Conservation (phyloP, 805 yeast species). For the Candida silvicultrix region DNA sequence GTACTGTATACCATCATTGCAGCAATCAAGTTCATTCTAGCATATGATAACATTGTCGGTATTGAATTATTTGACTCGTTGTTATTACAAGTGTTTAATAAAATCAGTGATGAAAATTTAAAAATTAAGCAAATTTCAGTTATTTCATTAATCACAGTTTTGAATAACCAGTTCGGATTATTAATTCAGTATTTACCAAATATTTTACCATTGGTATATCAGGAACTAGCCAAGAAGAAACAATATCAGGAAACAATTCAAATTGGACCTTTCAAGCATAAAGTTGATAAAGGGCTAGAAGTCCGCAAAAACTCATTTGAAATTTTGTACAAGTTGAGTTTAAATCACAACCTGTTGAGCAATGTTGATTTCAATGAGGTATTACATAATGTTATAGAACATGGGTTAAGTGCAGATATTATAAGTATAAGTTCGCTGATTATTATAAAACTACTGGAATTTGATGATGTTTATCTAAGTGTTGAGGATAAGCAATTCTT, state of each 20-base stretch:
- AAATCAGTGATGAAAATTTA: slow-evolving; percentile 33
- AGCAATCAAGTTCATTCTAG: slow-evolving; percentile 30
- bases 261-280: slow-evolving; percentile 85
- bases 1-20: slow-evolving; percentile 24
- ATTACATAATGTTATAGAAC: slow-evolving; percentile 26
- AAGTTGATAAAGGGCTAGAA: slow-evolving; percentile 71
- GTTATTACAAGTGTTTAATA: slow-evolving; percentile 16
- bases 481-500: slow-evolving; percentile 12
- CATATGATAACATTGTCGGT: slow-evolving; percentile 22
- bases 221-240: slow-evolving; percentile 48
- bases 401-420: slow-evolving; percentile 33
- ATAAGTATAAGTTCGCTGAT: slow-evolving; percentile 21
- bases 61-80: slow-evolving; percentile 17
- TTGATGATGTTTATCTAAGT: slow-evolving; percentile 19
- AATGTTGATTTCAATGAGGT: slow-evolving; percentile 28
- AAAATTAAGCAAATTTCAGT: slow-evolving; percentile 56
- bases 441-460: slow-evolving; percentile 19
- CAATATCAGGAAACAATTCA: slow-evolving; percentile 59
- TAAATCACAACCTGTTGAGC: slow-evolving; percentile 16
- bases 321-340: slow-evolving; percentile 46
- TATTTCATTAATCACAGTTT: slow-evolving; percentile 50
- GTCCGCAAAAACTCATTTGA: slow-evolving; percentile 70
- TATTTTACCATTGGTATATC: slow-evolving; percentile 44
- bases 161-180: slow-evolving; percentile 47
- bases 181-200: slow-evolving; percentile 38